Percentiles rank a stretch among this genome's conserved stretches.
Evolutionary conservation across 441 rosid species (phyloP).

Genomic region (Arabidopsis hybrid): DNA sequence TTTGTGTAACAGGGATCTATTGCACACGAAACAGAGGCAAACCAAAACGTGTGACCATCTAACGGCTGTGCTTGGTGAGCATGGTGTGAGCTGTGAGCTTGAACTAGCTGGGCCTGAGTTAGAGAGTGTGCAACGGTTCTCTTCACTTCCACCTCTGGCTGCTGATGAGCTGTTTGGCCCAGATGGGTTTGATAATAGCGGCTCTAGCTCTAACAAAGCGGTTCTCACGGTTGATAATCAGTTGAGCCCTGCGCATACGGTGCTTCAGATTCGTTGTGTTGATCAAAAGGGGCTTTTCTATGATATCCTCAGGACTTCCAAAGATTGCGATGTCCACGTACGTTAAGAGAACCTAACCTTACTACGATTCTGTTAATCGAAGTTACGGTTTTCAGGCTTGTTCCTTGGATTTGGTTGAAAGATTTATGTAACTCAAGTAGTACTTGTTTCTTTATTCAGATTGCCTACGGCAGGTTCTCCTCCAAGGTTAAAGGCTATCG

Average conservation of each 20-base stretch:
- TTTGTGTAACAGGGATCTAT: slow-evolving; percentile 51
- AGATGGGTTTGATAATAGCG: slow-evolving; percentile 35
- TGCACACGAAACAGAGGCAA: slow-evolving; percentile 60
- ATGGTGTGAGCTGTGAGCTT: slow-evolving; percentile 61
- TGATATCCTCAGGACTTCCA: slow-evolving; percentile 68
- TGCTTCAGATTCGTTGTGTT: slow-evolving; percentile 61
- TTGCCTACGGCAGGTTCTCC: slow-evolving; percentile 66
- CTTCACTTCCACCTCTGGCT: slow-evolving; percentile 54
- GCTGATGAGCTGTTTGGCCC: slow-evolving; percentile 54
- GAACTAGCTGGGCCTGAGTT: slow-evolving; percentile 62
- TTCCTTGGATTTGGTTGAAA: neutral
- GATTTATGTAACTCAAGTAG: slow-evolving; percentile 8
- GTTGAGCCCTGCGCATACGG: slow-evolving; percentile 64
- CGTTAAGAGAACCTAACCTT: neutral
- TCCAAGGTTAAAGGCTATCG: slow-evolving; percentile 52
- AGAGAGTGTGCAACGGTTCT: slow-evolving; percentile 51
- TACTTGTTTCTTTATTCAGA: slow-evolving; percentile 45
- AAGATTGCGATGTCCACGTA: slow-evolving; percentile 66
- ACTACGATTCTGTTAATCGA: neutral
- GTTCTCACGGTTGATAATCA: slow-evolving; percentile 57
- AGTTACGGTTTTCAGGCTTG: neutral
- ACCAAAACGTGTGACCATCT: slow-evolving; percentile 54
- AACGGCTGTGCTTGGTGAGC: slow-evolving; percentile 52
- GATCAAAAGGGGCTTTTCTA: slow-evolving; percentile 74
- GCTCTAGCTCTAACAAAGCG: slow-evolving; percentile 41